Conservation (phyloP, 2,329 filamentous ascomycete species). For the Cylindrodendrum hubeiense region DNA sequence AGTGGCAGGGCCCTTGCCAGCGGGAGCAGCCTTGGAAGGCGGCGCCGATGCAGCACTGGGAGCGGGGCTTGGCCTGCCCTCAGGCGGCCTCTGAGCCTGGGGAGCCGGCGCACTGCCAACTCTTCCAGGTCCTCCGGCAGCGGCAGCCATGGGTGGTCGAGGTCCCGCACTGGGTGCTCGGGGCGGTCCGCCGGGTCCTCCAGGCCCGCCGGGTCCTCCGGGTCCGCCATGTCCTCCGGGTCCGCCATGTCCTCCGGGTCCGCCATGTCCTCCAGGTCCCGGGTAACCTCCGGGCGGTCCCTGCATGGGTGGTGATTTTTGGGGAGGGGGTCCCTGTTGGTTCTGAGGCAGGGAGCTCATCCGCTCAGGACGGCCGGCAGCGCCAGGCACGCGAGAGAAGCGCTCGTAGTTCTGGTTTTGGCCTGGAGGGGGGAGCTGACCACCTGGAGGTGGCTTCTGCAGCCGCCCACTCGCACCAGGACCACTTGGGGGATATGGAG, state of each 20-base stretch:
- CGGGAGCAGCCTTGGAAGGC: conserved; percentile 52
- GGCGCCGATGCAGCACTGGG: conserved; percentile 51
- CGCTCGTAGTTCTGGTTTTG: conserved; percentile 46
- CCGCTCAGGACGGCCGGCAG: conserved; percentile 47
- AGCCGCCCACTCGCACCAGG: conserved; percentile 47
- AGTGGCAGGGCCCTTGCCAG: conserved; percentile 84
- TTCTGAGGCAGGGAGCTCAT: conserved; percentile 47
- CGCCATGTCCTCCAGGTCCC: conserved; percentile 4
- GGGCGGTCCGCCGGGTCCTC: conserved; percentile 22
- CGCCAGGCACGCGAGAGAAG: conserved; percentile 48
- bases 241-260: too few relatives aligned
- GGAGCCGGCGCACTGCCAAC: conserved; percentile 54
- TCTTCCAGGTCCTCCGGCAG: conserved; percentile 42
- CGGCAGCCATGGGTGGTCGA: conserved; percentile 34
- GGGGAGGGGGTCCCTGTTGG: conserved; percentile 19
- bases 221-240: too few relatives aligned
- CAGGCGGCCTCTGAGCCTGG: conserved; percentile 45
- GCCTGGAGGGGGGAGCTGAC: conserved; percentile 37
- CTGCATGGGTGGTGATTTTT: conserved; percentile 19
- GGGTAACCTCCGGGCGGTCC: conserved; percentile 4
- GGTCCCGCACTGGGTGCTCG: conserved; percentile 42
- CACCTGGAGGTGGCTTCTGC: conserved; percentile 43
- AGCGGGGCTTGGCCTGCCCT: conserved; percentile 46
- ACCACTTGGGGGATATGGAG: conserved; percentile 46
- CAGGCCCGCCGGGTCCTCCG: conserved; percentile 1